phyloP scores from a whole-genome alignment of 106 monocot genomes.

The Dendrobium officinale region DNA sequence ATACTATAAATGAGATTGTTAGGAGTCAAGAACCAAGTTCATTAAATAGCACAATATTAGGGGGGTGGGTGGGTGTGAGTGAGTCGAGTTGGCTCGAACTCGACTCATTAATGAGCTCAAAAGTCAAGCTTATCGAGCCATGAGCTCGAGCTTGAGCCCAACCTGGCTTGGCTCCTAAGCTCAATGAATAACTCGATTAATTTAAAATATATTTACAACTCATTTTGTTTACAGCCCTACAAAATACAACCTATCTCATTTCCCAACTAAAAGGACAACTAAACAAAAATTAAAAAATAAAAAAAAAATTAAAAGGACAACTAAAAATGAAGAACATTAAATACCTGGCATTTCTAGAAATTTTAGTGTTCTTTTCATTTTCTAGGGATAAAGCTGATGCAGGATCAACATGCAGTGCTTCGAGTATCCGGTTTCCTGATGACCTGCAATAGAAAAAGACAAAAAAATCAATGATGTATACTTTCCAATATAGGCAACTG shows the following conservation, averaged over 20 bases:
- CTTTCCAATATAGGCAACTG: neutral
- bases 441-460: constrained; percentile 44
- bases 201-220: no score
- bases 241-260: neutral
- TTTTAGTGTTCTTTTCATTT: constrained; percentile 59
- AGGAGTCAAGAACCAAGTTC: neutral
- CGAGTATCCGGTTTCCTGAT: constrained; percentile 66
- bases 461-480: constrained; percentile 3
- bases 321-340: neutral
- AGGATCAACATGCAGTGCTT: constrained; percentile 94
- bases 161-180: no score
- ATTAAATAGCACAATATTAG: no score
- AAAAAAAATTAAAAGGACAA: neutral
- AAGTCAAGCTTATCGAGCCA: no score
- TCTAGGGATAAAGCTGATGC: constrained; percentile 83
- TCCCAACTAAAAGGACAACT: neutral
- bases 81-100: no score
- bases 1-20: neutral
- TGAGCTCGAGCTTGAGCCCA: no score
- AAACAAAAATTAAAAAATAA: neutral
- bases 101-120: no score
- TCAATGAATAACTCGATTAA: no score
- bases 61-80: no score
- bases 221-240: no score
- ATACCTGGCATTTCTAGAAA: constrained; percentile 67